These are phyloP conservation scores for Mycena indigotica DNA, from an alignment of 768 basidiomycete genomes.

Conservation along the genomic window DNA sequence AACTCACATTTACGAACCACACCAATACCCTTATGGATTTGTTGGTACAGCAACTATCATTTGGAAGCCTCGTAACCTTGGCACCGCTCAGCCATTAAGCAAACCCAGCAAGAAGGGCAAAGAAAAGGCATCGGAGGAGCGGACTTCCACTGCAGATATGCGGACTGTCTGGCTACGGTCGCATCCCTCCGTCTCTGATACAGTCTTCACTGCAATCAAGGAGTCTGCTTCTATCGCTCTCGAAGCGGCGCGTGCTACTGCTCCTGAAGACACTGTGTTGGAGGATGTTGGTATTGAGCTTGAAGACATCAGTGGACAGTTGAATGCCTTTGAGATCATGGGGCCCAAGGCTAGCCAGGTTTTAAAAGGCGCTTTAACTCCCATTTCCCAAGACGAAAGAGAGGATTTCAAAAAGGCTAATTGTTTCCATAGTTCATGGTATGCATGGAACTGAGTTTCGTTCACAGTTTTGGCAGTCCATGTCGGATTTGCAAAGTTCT, in stretches of 20 bases:
- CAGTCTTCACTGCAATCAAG: slow-evolving; percentile 55
- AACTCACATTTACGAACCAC: slow-evolving; percentile 65
- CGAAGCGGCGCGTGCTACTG: slow-evolving; percentile 33
- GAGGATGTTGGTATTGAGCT: slow-evolving; percentile 57
- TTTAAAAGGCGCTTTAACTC: slow-evolving; percentile 61
- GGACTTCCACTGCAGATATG: slow-evolving; percentile 10
- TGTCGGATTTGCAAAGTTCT: slow-evolving; percentile 64
- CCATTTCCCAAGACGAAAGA: slow-evolving; percentile 49
- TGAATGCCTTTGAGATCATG: slow-evolving; percentile 87
- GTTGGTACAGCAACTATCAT: slow-evolving; percentile 73
- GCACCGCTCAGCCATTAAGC: slow-evolving; percentile 18
- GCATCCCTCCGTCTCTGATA: slow-evolving; percentile 73
- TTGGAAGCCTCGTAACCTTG: slow-evolving; percentile 47
- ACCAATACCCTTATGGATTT: slow-evolving; percentile 66
- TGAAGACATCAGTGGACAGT: slow-evolving; percentile 65
- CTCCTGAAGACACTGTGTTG: slow-evolving; percentile 22
- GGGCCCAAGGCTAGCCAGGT: slow-evolving; percentile 84
- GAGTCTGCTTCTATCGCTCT: slow-evolving; percentile 53
- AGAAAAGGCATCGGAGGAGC: slow-evolving; percentile 30
- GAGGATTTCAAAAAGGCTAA: slow-evolving; percentile 62
- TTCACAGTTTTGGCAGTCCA: slow-evolving; percentile 65
- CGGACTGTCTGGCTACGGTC: slow-evolving; percentile 74
- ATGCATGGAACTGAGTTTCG: not conserved
- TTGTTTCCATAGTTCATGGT: too few relatives aligned
- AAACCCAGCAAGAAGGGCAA: slow-evolving; percentile 34